Evolutionary conservation across 345 rosid genomes (phyloP).

Genomic region (Aurinia saxatilis): DNA sequence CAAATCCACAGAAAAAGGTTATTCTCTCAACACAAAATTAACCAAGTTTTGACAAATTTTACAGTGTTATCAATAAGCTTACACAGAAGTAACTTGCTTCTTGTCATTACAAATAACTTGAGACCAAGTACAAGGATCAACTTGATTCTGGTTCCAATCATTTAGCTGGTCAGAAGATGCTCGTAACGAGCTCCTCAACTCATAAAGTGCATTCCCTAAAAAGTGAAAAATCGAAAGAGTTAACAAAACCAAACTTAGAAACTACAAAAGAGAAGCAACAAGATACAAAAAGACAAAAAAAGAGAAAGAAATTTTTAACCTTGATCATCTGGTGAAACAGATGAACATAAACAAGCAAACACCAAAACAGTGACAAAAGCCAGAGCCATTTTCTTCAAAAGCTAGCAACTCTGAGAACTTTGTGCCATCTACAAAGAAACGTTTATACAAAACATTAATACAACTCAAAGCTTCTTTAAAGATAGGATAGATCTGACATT

Average conservation of each 20-base stretch:
- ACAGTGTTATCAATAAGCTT: conserved; percentile 18
- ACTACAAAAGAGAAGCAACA: neutral
- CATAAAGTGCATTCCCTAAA: conserved; percentile 68
- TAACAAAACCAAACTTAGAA: neutral
- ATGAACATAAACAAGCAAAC: conserved; percentile 42
- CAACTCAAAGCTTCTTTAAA: neutral
- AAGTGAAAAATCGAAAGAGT: too few relatives aligned
- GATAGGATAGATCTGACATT: neutral
- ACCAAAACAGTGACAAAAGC: conserved; percentile 32
- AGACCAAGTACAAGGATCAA: conserved; percentile 96
- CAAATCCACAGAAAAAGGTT: conserved; percentile 13
- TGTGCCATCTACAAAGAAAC: conserved; percentile 13
- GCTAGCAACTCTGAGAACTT: neutral
- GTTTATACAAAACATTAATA: neutral
- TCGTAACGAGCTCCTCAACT: conserved; percentile 48
- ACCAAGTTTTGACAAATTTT: neutral
- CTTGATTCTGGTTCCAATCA: conserved; percentile 83
- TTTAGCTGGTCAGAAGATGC: conserved; percentile 43
- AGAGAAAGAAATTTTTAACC: conserved; percentile 36
- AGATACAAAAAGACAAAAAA: neutral
- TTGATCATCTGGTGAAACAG: conserved; percentile 62
- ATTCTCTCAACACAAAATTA: neutral
- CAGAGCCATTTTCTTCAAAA: conserved; percentile 39
- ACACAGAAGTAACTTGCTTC: conserved; percentile 61
- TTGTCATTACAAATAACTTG: conserved; percentile 51